Percentiles rank a stretch among this genome's conserved stretches.
Conservation (phyloP, 257 asterid species). For the Agastache rugosa region DNA sequence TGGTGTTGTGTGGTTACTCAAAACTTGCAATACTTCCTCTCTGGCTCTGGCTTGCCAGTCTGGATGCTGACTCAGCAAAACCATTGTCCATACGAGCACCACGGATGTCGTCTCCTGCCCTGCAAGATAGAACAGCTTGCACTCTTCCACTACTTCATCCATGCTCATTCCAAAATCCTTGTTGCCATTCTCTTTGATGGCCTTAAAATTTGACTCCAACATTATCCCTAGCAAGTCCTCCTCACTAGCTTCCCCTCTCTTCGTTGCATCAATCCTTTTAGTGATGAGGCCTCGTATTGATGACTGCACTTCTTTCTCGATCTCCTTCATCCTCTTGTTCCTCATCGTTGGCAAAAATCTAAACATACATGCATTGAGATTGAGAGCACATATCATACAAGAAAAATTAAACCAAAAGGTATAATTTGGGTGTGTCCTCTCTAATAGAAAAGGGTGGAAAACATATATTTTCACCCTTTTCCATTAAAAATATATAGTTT, state of each 20-base stretch:
- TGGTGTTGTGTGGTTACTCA: not conserved
- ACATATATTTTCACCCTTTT: too few relatives aligned
- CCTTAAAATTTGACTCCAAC: not conserved
- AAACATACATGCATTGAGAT: too few relatives aligned
- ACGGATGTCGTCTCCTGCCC: not conserved
- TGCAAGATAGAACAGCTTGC: not conserved
- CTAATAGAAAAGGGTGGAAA: too few relatives aligned
- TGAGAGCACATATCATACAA: too few relatives aligned
- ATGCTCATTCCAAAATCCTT: not conserved
- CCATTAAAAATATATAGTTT: too few relatives aligned
- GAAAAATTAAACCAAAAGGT: too few relatives aligned
- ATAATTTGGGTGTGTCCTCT: too few relatives aligned
- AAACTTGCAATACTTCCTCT: not conserved
- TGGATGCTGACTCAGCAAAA: not conserved
- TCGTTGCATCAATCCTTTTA: slow-evolving; percentile 36
- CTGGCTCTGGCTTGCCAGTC: not conserved
- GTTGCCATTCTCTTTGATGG: not conserved
- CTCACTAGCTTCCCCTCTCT: slow-evolving; percentile 30
- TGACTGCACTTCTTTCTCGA: slow-evolving; percentile 25
- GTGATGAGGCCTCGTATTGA: not conserved
- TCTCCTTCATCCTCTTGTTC: slow-evolving; percentile 48
- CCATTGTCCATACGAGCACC: not conserved
- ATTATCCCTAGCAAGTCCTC: not conserved
- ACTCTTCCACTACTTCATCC: not conserved
- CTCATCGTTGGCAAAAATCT: slow-evolving; percentile 49